A percentile compares a stretch with the other conserved stretches of the same genome.
Evolutionary conservation across 306 rosid species (phyloP).

Genomic region (Prunus mira): DNA sequence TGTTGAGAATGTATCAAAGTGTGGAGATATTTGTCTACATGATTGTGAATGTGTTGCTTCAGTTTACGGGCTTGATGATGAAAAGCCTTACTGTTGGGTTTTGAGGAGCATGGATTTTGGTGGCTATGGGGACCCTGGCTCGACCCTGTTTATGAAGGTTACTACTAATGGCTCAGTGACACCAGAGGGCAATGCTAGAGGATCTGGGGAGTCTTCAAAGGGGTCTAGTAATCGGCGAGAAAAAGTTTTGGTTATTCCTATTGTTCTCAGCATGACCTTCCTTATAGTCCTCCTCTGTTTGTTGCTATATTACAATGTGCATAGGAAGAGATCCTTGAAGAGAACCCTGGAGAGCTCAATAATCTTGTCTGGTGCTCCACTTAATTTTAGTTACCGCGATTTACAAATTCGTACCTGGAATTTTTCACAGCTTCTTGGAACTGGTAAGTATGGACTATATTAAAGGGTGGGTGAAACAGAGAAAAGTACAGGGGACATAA

Average conservation of each 20-base stretch:
- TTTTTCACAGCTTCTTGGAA: conserved; percentile 75
- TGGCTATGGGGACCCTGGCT: conserved; percentile 81
- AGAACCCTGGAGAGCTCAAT: conserved; percentile 70
- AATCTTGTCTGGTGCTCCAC: conserved; percentile 77
- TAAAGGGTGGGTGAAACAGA: too few relatives aligned
- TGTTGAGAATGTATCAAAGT: conserved; percentile 50
- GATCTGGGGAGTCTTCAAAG: conserved; percentile 40
- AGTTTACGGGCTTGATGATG: conserved; percentile 77
- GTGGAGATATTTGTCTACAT: conserved; percentile 82
- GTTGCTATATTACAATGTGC: conserved; percentile 68
- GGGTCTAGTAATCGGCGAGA: conserved; percentile 42
- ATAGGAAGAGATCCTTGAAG: conserved; percentile 56
- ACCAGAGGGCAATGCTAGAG: conserved; percentile 31
- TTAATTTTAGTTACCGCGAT: conserved; percentile 69
- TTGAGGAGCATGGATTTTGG: conserved; percentile 79
- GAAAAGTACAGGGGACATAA: too few relatives aligned
- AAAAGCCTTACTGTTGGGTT: conserved; percentile 82
- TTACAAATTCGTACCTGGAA: conserved; percentile 71
- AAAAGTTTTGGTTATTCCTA: conserved; percentile 69
- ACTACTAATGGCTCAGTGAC: conserved; percentile 48
- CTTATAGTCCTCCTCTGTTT: conserved; percentile 65
- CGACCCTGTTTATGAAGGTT: conserved; percentile 78
- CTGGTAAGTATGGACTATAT: conserved; percentile 36
- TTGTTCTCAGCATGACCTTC: conserved; percentile 59
- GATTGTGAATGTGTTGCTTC: conserved; percentile 94